A percentile compares a stretch with the other conserved stretches of the same genome.
These are phyloP conservation scores for Lentinula lateritia DNA, from an alignment of 768 basidiomycete genomes.

Conservation along the genomic window DNA sequence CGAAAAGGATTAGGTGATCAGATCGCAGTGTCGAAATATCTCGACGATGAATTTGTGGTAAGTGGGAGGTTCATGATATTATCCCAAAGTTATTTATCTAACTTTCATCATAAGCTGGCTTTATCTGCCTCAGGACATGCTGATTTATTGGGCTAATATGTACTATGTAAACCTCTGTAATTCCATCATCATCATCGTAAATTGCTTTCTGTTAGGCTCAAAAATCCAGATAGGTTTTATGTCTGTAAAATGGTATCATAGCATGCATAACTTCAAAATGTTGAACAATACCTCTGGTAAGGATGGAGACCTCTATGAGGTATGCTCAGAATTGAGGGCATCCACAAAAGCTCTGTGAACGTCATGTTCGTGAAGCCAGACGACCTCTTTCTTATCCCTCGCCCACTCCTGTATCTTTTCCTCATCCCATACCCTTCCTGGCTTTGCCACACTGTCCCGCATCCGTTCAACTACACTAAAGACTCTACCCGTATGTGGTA, in stretches of 20 bases:
- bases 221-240: neutral
- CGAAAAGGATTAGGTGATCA: constrained; percentile 96
- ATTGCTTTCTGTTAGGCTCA: neutral
- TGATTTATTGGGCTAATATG: constrained; percentile 67
- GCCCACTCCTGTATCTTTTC: neutral
- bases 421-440: neutral
- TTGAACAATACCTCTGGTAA: too few relatives aligned
- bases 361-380: constrained; percentile 1
- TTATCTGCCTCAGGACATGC: constrained; percentile 95
- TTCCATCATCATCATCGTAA: neutral
- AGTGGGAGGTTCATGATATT: constrained; percentile 21
- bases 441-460: neutral
- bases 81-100: neutral
- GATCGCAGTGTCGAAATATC: constrained; percentile 94
- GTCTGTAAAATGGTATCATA: too few relatives aligned
- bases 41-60: constrained; percentile 96
- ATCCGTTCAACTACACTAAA: neutral
- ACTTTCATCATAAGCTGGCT: constrained; percentile 57
- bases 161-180: neutral
- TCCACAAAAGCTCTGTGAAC: neutral
- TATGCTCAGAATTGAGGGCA: neutral
- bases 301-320: neutral
- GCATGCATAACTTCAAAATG: too few relatives aligned
- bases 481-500: neutral
- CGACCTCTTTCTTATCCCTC: neutral